Evolutionary conservation across 208 protist genomes (phyloP).

Genomic region (Leishmania lainsoni): DNA sequence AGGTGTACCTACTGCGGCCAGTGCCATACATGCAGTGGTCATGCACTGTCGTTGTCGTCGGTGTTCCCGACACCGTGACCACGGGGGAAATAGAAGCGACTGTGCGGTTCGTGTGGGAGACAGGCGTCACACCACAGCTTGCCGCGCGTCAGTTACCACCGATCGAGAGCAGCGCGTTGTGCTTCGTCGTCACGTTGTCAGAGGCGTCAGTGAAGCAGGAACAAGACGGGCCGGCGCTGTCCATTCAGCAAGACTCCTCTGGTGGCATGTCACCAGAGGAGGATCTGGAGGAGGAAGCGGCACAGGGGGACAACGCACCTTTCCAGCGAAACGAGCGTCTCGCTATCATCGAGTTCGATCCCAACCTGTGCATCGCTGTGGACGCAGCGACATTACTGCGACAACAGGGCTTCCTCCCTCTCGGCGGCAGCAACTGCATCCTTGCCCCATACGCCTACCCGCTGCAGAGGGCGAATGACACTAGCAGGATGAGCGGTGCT

Average conservation of each 20-base stretch:
- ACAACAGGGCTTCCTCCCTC: constrained; percentile 34
- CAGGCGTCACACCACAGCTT: constrained; percentile 36
- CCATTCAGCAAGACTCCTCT: constrained; percentile 21
- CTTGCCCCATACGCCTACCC: constrained; percentile 69
- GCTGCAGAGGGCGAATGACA: constrained; percentile 34
- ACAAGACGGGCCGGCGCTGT: constrained; percentile 19
- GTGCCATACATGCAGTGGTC: constrained; percentile 63
- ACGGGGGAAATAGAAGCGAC: constrained; percentile 42
- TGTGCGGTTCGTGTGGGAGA: constrained; percentile 55
- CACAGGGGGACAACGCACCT: constrained; percentile 23
- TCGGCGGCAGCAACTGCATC: constrained; percentile 44
- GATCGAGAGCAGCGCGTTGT: constrained; percentile 61
- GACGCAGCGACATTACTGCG: constrained; percentile 52
- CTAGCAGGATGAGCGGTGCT: constrained; percentile 29
- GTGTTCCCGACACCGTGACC: constrained; percentile 38
- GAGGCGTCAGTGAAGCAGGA: constrained; percentile 16
- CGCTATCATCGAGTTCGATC: constrained; percentile 73
- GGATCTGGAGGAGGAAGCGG: constrained; percentile 13
- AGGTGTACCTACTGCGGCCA: constrained; percentile 62
- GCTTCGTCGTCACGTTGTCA: constrained; percentile 46
- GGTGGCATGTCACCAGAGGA: constrained; percentile 8
- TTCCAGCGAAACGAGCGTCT: constrained; percentile 38
- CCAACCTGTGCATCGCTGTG: constrained; percentile 42
- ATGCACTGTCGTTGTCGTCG: constrained; percentile 58
- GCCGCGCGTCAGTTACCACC: constrained; percentile 15